Base-by-base conservation (phyloP, 2,329 filamentous ascomycete genomes). In the Aureobasidium zeae region DNA sequence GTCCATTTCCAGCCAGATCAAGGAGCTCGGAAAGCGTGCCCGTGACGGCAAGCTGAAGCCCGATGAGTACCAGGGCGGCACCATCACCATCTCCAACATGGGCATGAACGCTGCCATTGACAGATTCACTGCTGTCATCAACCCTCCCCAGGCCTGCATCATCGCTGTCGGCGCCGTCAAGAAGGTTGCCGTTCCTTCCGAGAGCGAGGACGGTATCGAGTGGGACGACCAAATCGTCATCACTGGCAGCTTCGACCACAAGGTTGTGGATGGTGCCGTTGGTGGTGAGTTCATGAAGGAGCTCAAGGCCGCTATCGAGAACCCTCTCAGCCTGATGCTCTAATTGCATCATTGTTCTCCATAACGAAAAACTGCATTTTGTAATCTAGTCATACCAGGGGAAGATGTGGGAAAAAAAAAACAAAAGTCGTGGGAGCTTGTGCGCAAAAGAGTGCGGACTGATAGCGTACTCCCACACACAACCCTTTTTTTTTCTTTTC, bases 11-110 rank as follows among this genome's bases (percentile, higher is more conserved):
- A 68, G 74, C 58, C 76, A 85, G 64, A 82, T 98, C 71, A 96
- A 96, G 76, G 87, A 94, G 61, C 84, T 98, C 45, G 88, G 88
- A 63, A 94, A 94, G 79, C 86, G 86, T 64, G 91, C 91, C 51
- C 80, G 87, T 50, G 91, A 96, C 56, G 85, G 86, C 70, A 98
- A 96, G 80, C 83, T 98, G 58, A 96, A 96, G 82, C 91, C 91
- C 35, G 89, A 98, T 67, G 88, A 98, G 71, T 98, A 94, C 79
- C 89, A 95, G 75, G 91, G 91, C 45, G 91, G 91, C 64, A 94
- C 86, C 64, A 94, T 98, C 71, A 95, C 89, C 66, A 96, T 98
- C 70, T 94, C 86, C 71, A 98, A 98, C 79, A 94, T 98, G 91
- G 91, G 91, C 68, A 98, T 98, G 91, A 98, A 98, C 77, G 62